Percentiles rank a stretch among this genome's conserved stretches.
These are phyloP conservation scores for Setaria viridis DNA, from an alignment of 202 grass and related monocot species.

Conservation along the genomic window DNA sequence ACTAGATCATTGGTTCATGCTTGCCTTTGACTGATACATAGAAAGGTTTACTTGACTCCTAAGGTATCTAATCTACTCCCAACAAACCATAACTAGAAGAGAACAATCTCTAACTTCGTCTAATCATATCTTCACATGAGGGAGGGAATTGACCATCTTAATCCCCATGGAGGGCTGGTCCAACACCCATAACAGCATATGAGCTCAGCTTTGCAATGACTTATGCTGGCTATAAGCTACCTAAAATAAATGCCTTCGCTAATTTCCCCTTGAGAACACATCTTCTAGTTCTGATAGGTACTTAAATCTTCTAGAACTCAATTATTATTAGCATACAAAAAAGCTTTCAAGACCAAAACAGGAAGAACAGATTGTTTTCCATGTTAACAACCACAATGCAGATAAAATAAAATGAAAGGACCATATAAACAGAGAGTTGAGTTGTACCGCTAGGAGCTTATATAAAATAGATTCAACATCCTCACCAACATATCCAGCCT, in stretches of 20 bases:
- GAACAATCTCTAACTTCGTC: neutral
- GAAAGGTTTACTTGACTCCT: neutral
- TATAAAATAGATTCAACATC: conserved; percentile 79
- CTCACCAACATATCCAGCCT: conserved; percentile 87
- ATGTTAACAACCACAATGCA: conserved; percentile 30
- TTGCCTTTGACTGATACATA: neutral
- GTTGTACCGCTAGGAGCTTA: conserved; percentile 70
- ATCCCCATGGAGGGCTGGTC: neutral
- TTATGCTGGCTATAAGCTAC: conserved; percentile 3
- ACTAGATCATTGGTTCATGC: neutral
- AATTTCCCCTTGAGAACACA: neutral
- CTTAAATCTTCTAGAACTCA: conserved; percentile 15
- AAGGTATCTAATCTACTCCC: neutral
- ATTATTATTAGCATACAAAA: conserved; percentile 9
- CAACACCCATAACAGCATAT: neutral
- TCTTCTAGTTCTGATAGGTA: neutral
- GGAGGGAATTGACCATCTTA: neutral
- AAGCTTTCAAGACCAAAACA: neutral
- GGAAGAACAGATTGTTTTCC: neutral
- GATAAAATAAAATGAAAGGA: conserved; percentile 10
- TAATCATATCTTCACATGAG: neutral
- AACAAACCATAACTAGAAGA: conserved; percentile 14
- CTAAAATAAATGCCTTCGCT: conserved; percentile 4
- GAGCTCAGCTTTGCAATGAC: neutral
- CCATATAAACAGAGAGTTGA: conserved; percentile 17